Percentiles rank a stretch among this genome's conserved stretches.
These are phyloP conservation scores for Trichosporon sp. DNA, from an alignment of 1,284 basidiomycete species.

Conservation along the genomic window DNA sequence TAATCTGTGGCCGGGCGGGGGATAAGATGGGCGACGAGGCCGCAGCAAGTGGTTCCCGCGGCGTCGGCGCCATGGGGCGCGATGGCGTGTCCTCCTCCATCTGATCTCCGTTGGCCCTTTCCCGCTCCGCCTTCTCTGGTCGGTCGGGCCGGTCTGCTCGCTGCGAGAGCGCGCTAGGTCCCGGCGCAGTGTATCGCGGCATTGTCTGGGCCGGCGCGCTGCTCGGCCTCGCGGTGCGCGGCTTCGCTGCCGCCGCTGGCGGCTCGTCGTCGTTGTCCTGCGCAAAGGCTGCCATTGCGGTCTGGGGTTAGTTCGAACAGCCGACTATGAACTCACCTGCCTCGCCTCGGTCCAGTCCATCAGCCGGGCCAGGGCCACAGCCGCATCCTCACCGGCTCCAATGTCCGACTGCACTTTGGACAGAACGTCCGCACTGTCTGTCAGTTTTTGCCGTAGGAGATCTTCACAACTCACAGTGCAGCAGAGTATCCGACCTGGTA, in stretches of 20 bases:
- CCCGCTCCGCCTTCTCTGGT: too few relatives aligned
- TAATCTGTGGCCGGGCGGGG: not conserved
- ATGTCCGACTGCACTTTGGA: constrained; percentile 44
- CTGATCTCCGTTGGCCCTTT: too few relatives aligned
- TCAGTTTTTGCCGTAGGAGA: not conserved
- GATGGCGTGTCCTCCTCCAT: not conserved
- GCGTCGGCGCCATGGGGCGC: not conserved
- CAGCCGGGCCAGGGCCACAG: constrained; percentile 41
- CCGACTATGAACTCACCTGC: constrained; percentile 31
- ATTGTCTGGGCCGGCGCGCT: not conserved
- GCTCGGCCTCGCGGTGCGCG: not conserved
- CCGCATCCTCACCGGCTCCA: constrained; percentile 39
- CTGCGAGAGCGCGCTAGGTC: not conserved
- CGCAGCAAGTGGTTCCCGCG: not conserved
- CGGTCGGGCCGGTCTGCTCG: too few relatives aligned
- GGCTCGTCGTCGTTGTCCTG: constrained; percentile 36
- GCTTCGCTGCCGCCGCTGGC: not conserved
- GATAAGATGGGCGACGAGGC: not conserved
- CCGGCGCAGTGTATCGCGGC: constrained; percentile 3
- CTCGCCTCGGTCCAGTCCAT: constrained; percentile 50
- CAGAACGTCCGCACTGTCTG: constrained; percentile 37
- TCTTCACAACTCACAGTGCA: constrained; percentile 35
- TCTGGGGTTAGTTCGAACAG: constrained; percentile 15
- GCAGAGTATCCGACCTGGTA: constrained; percentile 48
- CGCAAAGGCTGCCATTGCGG: constrained; percentile 40